These are phyloP conservation scores for Aspergillus pseudotamarii DNA, from an alignment of 2,329 filamentous ascomycete genomes.

Conservation along the genomic window DNA sequence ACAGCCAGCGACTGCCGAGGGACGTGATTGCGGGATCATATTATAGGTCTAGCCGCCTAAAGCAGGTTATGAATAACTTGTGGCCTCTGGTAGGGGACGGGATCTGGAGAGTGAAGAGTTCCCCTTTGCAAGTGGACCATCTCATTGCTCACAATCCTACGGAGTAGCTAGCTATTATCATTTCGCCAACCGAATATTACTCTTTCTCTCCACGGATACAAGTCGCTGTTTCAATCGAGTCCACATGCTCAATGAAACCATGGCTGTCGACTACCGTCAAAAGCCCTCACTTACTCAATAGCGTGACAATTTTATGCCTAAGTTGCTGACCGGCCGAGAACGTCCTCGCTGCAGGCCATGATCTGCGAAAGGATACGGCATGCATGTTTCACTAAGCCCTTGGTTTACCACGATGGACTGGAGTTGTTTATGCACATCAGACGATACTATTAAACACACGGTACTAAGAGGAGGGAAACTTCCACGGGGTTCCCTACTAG, in stretches of 20 bases:
- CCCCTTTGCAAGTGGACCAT: not conserved
- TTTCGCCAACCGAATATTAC: not conserved
- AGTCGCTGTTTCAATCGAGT: not conserved
- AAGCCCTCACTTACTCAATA: too few species aligned
- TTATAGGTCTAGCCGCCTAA: too few species aligned
- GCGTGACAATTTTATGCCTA: too few species aligned
- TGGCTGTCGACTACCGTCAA: too few species aligned
- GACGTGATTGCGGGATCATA: too few species aligned
- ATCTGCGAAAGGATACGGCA: not conserved
- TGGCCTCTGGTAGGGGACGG: too few species aligned
- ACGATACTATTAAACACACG: not conserved
- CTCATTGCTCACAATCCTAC: not conserved
- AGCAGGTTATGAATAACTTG: too few species aligned
- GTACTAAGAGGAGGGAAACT: not conserved
- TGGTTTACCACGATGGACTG: not conserved
- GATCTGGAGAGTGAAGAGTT: not conserved
- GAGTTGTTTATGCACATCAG: not conserved
- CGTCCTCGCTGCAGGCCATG: not conserved
- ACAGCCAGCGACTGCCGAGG: not conserved
- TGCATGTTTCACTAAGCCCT: not conserved
- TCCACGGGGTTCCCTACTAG: not conserved
- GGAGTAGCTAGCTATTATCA: not conserved
- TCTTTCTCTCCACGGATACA: not conserved
- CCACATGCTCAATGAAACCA: too few species aligned
- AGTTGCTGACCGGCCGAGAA: not conserved